Base-by-base conservation (phyloP, 345 rosid genomes). In the Odontarrhena argentea region DNA sequence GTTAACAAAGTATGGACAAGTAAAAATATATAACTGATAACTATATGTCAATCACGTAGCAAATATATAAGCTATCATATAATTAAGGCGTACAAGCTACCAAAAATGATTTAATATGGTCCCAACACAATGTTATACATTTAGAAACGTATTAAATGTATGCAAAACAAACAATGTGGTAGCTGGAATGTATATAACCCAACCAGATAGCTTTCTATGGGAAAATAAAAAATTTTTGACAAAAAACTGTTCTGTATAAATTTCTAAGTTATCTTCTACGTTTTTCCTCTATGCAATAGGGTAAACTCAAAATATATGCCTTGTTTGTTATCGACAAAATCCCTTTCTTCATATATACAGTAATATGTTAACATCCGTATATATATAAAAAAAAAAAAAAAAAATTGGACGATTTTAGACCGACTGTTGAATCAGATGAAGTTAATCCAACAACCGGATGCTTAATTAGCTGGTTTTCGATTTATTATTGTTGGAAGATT, bases 141-240 rank as follows among this genome's bases (percentile, higher is more conserved):
- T 65, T 65, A 72, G 60, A 58, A 13, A 30, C 60, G 55, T 57
- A 65, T 65, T 72, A 42, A 65, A 57, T 72, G 67, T 34, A 57
- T 65, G 68, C 69, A 71, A 71, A 71, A 71, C 63, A 55, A 71
- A 63, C 64, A 63, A 46, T 64, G 22, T 18, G 65, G 70, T 71
- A 63, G 65, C 65, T 71, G 75, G 56, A 28, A 32, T 37, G 9
- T 38, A 28, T 26, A 46, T 55, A 37, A 25, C 44, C 48, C 28
- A 63, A 71, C 14, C 26, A 38, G 55, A 55, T 55, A 46, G 25
- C 55, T 63, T 37, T 55, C 8, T 4, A 18, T 25, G 11, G 13
- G 11, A 18, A 9, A 43, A 43, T 36, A 34, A 42, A 40, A 40
- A 5, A 5, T 35, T 12, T 34, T 34, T 11, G 41, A 65, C 2